These are phyloP conservation scores for Skeletonema costatum DNA, from an alignment of 108 stramenopile genomes.

Conservation along the genomic window DNA sequence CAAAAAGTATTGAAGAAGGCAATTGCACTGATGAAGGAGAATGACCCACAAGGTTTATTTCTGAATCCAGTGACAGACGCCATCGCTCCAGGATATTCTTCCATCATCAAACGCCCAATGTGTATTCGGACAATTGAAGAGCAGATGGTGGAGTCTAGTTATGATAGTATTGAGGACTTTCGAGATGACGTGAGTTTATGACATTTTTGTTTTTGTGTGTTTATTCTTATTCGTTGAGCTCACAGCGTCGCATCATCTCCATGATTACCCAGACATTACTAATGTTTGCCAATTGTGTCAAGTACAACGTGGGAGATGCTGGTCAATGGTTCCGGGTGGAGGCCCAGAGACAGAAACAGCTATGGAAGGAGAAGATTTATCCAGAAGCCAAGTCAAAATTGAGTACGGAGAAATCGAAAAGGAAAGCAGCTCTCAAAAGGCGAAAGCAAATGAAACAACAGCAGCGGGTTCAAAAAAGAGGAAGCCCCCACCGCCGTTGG, in stretches of 20 bases:
- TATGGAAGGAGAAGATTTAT: slow-evolving; percentile 75
- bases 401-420: slow-evolving; percentile 59
- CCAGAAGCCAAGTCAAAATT: slow-evolving; percentile 63
- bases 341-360: slow-evolving; percentile 74
- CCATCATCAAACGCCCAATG: slow-evolving; percentile 82
- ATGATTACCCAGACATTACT: slow-evolving; percentile 43
- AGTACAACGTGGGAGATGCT: slow-evolving; percentile 77
- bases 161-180: slow-evolving; percentile 67
- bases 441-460: slow-evolving; percentile 26
- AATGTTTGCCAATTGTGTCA: slow-evolving; percentile 85
- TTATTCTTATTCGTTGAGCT: not conserved
- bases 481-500: slow-evolving; percentile 48
- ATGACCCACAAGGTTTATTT: slow-evolving; percentile 82
- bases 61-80: slow-evolving; percentile 89
- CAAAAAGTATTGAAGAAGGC: slow-evolving; percentile 73
- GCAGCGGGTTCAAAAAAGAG: slow-evolving; percentile 49
- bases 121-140: slow-evolving; percentile 79
- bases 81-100: slow-evolving; percentile 84
- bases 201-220: not conserved
- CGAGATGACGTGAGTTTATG: slow-evolving; percentile 63
- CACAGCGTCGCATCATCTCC: not conserved
- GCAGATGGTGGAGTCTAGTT: slow-evolving; percentile 65
- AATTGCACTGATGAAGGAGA: slow-evolving; percentile 69
- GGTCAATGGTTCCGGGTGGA: slow-evolving; percentile 86
- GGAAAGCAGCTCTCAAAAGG: slow-evolving; percentile 54